Evolutionary conservation across 2,329 filamentous ascomycete species (phyloP).

Genomic region (Arthroderma sp.): DNA sequence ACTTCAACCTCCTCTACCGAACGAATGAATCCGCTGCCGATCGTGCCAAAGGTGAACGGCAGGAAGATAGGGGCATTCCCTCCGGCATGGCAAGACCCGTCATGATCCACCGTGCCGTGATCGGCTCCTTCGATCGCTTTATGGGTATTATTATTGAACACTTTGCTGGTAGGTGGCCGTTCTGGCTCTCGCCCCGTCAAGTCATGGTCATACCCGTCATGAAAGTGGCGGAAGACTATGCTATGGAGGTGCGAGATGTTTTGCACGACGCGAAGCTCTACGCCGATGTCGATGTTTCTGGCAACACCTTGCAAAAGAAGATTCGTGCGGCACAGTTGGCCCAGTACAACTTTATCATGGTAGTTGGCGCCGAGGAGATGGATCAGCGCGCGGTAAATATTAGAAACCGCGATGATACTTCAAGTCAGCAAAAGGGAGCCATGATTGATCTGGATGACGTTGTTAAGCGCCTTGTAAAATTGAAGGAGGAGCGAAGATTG

Average conservation of each 20-base stretch:
- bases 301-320: conserved; percentile 40
- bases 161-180: conserved; percentile 40
- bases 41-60: conserved; percentile 18
- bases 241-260: conserved; percentile 34
- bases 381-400: conserved; percentile 49
- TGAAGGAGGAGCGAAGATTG: conserved; percentile 34
- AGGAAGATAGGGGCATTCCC: conserved; percentile 23
- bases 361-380: conserved; percentile 51
- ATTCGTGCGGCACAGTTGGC: conserved; percentile 35
- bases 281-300: conserved; percentile 35
- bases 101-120: conserved; percentile 39
- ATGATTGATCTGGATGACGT: conserved; percentile 48
- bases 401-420: conserved; percentile 49
- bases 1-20: conserved; percentile 80
- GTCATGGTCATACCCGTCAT: conserved; percentile 39
- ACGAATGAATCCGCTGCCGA: conserved; percentile 50
- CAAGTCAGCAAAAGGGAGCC: conserved; percentile 49
- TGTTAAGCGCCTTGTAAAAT: conserved; percentile 37
- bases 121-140: conserved; percentile 40
- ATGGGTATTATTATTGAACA: conserved; percentile 39
- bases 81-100: conserved; percentile 36
- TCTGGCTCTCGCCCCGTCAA: conserved; percentile 40
- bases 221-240: conserved; percentile 37
- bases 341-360: conserved; percentile 41
- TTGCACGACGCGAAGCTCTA: conserved; percentile 34